Evolutionary conservation across 2,329 filamentous ascomycete species (phyloP), one percentile per base, ranked within the genome.

Genomic region (Septoria linicola): DNA sequence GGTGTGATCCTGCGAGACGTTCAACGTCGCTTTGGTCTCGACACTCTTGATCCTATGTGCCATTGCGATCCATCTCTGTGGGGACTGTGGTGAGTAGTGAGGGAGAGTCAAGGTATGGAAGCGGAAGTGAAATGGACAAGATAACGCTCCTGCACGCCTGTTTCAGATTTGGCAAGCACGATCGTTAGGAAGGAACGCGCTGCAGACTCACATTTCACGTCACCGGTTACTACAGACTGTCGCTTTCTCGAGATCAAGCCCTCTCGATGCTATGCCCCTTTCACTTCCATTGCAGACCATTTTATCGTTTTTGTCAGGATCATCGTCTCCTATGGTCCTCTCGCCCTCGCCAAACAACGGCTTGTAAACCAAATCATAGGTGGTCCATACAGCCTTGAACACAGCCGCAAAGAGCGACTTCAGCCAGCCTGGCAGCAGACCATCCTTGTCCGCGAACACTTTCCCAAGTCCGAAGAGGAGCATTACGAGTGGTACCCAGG

Each of bases 331-430:
- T 8, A 76, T 64, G 1, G 80, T 83, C 60, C 81, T 80, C 76
- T 97, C 92, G 0, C 93, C 93, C 65, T 97, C 88, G 0, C 92
- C 92, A 75, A 95, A 96, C 0, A 85, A 34, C 1, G 70, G 73
- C 68, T 82, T 84, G 59, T 86, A 85, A 14, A 81, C 65, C 0
- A 44, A 54, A 70, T 89, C 86, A 70, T 90, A 89, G 40, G 71
- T 77, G 39, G 59, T 63, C 87, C 87, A 91, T 59, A 83, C 70
- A 0, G 75, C 66, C 1, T 71, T 76, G 52, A 86, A 82, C 1
- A 86, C 10, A 1, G 74, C 68, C 1, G 75, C 77, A 49, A 78
- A 73, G 0, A 79, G 45, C 13, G 68, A 68, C 2, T 73, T 76
- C 42, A 92, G 56, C 88, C 88, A 95, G 10, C 64, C 63, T 0